Percentiles rank a stretch among this genome's conserved stretches.
phyloP scores from a whole-genome alignment of 2,329 filamentous ascomycete genomes.

The Fusarium sp. region DNA sequence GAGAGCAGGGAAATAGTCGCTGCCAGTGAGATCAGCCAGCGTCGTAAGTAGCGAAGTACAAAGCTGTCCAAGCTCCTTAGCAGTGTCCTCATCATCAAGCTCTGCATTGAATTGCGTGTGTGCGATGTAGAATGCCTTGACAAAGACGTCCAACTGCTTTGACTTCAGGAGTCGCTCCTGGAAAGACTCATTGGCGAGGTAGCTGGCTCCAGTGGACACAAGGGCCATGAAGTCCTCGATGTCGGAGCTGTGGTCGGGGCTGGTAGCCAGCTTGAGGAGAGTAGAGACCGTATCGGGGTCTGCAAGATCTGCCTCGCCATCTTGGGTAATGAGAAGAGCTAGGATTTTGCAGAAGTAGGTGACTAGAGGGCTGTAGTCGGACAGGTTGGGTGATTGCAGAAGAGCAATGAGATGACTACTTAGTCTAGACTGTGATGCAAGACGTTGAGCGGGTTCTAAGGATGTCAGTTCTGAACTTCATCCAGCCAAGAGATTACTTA shows the following conservation, averaged over 20 bases:
- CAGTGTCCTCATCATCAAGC: slow-evolving; percentile 60
- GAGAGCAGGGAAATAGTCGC: slow-evolving; percentile 58
- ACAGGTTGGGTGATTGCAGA: slow-evolving; percentile 59
- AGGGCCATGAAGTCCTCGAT: slow-evolving; percentile 67
- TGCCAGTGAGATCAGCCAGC: slow-evolving; percentile 65
- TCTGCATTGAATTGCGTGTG: slow-evolving; percentile 58
- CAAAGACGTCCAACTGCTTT: slow-evolving; percentile 56
- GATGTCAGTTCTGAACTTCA: slow-evolving; percentile 1
- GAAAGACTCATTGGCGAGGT: slow-evolving; percentile 65
- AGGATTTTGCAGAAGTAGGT: slow-evolving; percentile 69
- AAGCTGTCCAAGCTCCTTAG: slow-evolving; percentile 60
- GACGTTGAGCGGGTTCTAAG: slow-evolving; percentile 67
- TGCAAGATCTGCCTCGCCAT: slow-evolving; percentile 60
- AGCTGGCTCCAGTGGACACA: slow-evolving; percentile 64
- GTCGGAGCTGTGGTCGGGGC: slow-evolving; percentile 57
- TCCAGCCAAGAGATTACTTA: slow-evolving; percentile 46
- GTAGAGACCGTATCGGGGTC: slow-evolving; percentile 60
- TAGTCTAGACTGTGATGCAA: slow-evolving; percentile 65
- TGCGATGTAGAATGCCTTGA: slow-evolving; percentile 61
- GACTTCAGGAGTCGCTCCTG: slow-evolving; percentile 61
- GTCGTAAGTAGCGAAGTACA: slow-evolving; percentile 63
- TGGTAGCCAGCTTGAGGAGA: slow-evolving; percentile 63
- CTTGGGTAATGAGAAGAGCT: slow-evolving; percentile 64
- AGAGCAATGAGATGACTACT: slow-evolving; percentile 63
- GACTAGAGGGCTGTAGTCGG: slow-evolving; percentile 58